Evolutionary conservation across 192 early-diverging fungal genomes (phyloP).

Genomic region (Phycomyces blakesleeanus): DNA sequence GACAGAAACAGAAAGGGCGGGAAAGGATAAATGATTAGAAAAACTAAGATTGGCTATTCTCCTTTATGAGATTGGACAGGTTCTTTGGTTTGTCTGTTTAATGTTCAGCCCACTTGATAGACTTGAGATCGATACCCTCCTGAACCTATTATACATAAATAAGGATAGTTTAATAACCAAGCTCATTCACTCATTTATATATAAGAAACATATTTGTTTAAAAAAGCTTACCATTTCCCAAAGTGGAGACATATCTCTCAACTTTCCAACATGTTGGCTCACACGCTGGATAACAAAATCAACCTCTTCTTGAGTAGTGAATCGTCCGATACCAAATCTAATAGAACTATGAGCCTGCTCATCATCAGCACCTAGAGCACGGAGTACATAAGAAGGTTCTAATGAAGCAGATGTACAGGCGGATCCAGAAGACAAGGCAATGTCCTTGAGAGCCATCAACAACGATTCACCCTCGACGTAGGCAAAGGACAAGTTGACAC

Average conservation of each 20-base stretch:
- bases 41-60: no score
- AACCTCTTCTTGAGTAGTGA: conserved; percentile 93
- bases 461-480: conserved; percentile 98
- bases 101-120: conserved; percentile 89
- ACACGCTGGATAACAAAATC: conserved; percentile 86
- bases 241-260: conserved; percentile 94
- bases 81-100: no score
- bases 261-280: conserved; percentile 71
- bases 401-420: conserved; percentile 96
- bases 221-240: conserved; percentile 85
- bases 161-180: conserved; percentile 7
- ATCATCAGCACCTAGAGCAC: conserved; percentile 94
- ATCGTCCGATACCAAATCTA: conserved; percentile 93
- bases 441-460: conserved; percentile 96
- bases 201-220: no score
- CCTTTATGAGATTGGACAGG: no score
- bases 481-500: conserved; percentile 94
- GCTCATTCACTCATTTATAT: neutral
- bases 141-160: conserved; percentile 50
- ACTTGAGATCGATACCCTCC: conserved; percentile 89
- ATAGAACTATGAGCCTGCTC: conserved; percentile 95
- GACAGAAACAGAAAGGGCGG: neutral
- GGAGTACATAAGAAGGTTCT: conserved; percentile 95
- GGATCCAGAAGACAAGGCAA: conserved; percentile 91
- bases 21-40: neutral